A percentile compares a stretch with the other conserved stretches of the same genome.
Conservation (phyloP, 2,329 filamentous ascomycete genomes). For the Fusarium brevicatenulatum region DNA sequence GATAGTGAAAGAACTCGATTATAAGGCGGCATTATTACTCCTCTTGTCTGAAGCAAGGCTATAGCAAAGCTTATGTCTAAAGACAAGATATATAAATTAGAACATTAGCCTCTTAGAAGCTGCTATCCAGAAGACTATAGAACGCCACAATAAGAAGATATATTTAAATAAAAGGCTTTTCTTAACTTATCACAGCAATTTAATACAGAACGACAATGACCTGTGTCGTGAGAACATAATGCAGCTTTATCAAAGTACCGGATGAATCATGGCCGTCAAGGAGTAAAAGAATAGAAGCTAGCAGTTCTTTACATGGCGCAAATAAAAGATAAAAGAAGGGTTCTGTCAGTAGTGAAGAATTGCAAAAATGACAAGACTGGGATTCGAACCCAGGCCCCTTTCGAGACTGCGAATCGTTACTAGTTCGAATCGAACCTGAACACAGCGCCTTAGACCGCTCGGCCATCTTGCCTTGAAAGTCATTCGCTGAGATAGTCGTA, state of each 20-base stretch:
- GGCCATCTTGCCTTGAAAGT: slow-evolving; percentile 20
- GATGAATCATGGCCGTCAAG: too few species aligned
- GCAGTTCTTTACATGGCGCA: too few species aligned
- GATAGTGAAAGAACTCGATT: too few species aligned
- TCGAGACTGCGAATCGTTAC: slow-evolving; percentile 40
- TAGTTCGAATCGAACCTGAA: slow-evolving; percentile 37
- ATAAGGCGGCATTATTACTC: rapidly evolving
- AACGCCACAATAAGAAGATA: not conserved
- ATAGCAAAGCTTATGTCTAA: rapidly evolving
- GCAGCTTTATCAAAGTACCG: too few species aligned
- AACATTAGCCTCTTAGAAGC: rapidly evolving
- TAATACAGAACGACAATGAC: rapidly evolving
- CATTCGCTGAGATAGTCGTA: rapidly evolving
- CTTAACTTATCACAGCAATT: too few species aligned
- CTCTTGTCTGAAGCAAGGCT: not conserved
- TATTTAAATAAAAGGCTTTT: rapidly evolving
- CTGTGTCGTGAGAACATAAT: rapidly evolving
- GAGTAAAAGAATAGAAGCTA: too few species aligned
- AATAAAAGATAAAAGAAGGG: not conserved
- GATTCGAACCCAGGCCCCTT: slow-evolving; percentile 41
- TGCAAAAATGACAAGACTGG: slow-evolving; percentile 31
- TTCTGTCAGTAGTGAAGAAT: rapidly evolving
- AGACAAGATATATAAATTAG: rapidly evolving
- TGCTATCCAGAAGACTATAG: rapidly evolving
- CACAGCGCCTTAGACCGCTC: slow-evolving; percentile 40